phyloP scores from a whole-genome alignment of 305 asterid genomes.

The Withania somnifera region DNA sequence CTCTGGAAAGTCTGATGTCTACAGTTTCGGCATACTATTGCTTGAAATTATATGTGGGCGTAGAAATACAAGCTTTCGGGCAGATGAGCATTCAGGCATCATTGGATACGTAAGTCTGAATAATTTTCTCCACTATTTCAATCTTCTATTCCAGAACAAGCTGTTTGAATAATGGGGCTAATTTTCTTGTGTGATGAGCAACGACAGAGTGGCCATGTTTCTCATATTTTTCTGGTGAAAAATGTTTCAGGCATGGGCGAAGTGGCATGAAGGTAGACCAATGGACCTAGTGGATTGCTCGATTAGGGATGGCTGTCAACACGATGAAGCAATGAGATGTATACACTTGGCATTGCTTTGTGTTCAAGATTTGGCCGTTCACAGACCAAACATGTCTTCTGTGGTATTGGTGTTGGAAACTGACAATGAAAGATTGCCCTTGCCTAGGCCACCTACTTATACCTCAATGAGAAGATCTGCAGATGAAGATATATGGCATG shows the following conservation, averaged over 20 bases:
- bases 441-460: constrained; percentile 54
- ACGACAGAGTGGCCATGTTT: neutral
- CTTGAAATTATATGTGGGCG: constrained; percentile 69
- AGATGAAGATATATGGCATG: constrained; percentile 34
- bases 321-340: constrained; percentile 48
- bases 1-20: constrained; percentile 75
- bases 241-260: constrained; percentile 62
- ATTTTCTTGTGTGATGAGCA: neutral
- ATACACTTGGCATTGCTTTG: constrained; percentile 71
- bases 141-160: neutral
- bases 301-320: constrained; percentile 18
- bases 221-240: neutral
- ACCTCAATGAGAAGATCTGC: constrained; percentile 42
- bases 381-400: constrained; percentile 63
- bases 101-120: constrained; percentile 51
- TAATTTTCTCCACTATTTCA: neutral
- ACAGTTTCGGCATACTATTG: constrained; percentile 71
- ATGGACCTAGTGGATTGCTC: constrained; percentile 43
- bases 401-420: constrained; percentile 71
- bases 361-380: constrained; percentile 51
- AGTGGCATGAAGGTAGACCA: constrained; percentile 51
- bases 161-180: neutral
- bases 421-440: constrained; percentile 36
- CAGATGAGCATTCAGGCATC: constrained; percentile 39
- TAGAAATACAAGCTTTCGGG: constrained; percentile 43